Evolutionary conservation across 176 grass and related monocot genomes (phyloP).

Genomic region (Olyra latifolia): DNA sequence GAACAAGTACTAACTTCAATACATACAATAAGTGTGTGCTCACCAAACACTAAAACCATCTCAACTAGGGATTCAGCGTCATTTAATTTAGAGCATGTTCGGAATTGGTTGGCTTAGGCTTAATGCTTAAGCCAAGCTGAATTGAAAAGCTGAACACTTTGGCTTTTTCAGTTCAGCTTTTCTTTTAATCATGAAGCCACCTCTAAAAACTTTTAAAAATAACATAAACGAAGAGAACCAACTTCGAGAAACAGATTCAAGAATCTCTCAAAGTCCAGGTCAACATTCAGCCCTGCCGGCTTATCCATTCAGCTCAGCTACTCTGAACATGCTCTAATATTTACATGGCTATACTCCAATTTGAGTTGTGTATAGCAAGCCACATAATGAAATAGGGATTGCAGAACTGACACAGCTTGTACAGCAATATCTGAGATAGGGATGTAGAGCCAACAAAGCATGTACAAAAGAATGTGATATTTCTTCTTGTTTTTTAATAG

Average conservation of each 20-base stretch:
- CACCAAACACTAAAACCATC: neutral
- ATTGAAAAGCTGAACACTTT: too few species aligned
- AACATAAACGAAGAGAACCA: too few species aligned
- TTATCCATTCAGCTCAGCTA: neutral
- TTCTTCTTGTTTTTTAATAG: constrained; percentile 29
- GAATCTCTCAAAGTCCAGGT: too few species aligned
- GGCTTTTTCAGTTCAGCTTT: too few species aligned
- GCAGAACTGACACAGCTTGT: neutral
- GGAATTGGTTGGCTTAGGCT: too few species aligned
- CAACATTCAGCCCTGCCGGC: too few species aligned
- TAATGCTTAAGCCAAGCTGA: too few species aligned
- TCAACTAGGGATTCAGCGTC: too few species aligned
- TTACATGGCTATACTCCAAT: neutral
- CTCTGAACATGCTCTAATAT: neutral
- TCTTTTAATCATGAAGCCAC: too few species aligned
- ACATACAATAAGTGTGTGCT: neutral
- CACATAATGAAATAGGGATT: neutral
- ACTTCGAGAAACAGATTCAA: too few species aligned
- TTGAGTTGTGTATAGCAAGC: neutral
- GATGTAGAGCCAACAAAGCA: neutral
- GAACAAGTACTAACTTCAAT: neutral
- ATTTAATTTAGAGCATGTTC: too few species aligned
- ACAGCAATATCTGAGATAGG: neutral
- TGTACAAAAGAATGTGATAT: neutral
- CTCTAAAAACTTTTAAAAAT: too few species aligned